A percentile compares a stretch with the other conserved stretches of the same genome.
These are phyloP conservation scores for Puya raimondii DNA, from an alignment of 176 grass and related monocot species.

Conservation along the genomic window DNA sequence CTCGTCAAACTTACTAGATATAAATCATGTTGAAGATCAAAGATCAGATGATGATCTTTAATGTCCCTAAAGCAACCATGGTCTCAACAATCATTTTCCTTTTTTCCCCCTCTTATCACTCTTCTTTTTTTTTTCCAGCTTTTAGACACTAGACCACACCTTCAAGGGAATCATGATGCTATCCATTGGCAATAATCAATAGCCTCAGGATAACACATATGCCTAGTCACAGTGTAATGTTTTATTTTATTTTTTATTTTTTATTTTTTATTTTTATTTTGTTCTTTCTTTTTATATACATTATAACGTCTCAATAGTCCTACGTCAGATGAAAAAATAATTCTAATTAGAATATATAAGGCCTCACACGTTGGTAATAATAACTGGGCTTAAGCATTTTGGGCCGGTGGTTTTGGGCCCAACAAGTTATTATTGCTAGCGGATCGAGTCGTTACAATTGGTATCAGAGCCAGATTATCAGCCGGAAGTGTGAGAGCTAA, in stretches of 20 bases:
- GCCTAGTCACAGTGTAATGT: neutral
- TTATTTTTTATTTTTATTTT: no score
- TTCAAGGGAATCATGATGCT: slow-evolving; percentile 5
- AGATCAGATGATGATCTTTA: neutral
- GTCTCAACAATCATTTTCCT: neutral
- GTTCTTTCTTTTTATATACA: no score
- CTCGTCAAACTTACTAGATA: neutral
- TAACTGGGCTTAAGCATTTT: no score
- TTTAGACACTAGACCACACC: neutral
- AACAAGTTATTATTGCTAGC: no score
- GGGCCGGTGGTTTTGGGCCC: no score
- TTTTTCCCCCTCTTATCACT: neutral
- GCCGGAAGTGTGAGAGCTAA: no score
- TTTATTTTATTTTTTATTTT: neutral
- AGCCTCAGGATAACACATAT: neutral
- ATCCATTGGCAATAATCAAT: slow-evolving; percentile 12
- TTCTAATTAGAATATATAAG: no score
- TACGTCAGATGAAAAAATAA: no score
- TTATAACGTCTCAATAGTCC: no score
- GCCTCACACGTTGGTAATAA: no score
- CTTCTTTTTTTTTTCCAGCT: neutral
- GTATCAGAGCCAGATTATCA: no score
- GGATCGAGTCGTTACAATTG: no score
- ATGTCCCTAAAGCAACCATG: neutral
- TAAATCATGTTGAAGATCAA: neutral